Conservation (phyloP, 176 grass and related monocot genomes). For the Oryza glaberrima region DNA sequence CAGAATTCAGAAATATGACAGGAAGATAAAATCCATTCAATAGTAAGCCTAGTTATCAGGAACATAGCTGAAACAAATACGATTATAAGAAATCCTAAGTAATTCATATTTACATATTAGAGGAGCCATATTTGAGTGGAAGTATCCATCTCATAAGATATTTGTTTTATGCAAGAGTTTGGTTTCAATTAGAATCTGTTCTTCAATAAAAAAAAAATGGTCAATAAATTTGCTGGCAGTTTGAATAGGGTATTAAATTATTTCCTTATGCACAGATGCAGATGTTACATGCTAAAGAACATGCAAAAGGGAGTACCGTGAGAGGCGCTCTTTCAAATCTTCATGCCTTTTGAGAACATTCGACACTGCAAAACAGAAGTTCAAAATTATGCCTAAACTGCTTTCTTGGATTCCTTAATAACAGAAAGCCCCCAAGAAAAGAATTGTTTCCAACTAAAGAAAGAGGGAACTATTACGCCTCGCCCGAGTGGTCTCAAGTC, state of each 20-base stretch:
- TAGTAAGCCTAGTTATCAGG: not conserved
- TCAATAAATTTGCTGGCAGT: not conserved
- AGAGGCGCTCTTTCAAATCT: conserved; percentile 72
- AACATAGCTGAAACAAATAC: not conserved
- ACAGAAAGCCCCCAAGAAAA: conserved; percentile 10
- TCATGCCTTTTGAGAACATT: conserved; percentile 72
- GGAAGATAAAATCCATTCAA: not conserved
- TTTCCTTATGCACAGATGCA: not conserved
- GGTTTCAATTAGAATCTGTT: not conserved
- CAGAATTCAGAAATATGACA: not conserved
- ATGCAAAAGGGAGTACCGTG: conserved; percentile 50
- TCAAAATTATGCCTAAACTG: not conserved
- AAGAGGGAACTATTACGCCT: conserved; percentile 45
- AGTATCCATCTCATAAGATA: not conserved
- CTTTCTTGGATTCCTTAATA: conserved; percentile 22
- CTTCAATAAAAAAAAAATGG: not conserved
- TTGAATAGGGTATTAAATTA: conserved; percentile 7
- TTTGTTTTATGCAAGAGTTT: not conserved
- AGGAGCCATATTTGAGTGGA: not conserved
- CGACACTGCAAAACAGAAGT: conserved; percentile 53
- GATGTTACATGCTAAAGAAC: conserved; percentile 14
- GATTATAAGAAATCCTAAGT: conserved; percentile 1
- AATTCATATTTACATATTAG: not conserved
- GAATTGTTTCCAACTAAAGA: not conserved
- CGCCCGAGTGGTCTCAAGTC: conserved; percentile 62